Evolutionary conservation across 768 basidiomycete species (phyloP).

Genomic region (Hygrophorus russula): DNA sequence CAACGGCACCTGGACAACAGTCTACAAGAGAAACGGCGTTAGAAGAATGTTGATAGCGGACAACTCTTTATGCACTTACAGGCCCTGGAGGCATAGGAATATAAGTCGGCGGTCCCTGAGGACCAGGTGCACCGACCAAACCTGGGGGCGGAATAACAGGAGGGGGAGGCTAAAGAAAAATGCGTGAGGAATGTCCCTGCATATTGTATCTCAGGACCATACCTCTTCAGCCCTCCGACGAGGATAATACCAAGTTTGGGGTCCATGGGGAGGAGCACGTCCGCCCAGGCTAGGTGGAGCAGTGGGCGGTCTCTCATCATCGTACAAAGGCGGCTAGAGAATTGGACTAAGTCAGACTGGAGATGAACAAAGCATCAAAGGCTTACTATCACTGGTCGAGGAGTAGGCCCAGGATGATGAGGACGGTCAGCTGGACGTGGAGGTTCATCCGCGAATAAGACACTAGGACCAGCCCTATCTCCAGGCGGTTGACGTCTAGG

Average conservation of each 20-base stretch:
- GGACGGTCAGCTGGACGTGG: slow-evolving; percentile 13
- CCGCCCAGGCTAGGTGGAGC: slow-evolving; percentile 17
- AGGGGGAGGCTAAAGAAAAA: slow-evolving; percentile 2
- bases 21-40: slow-evolving; percentile 22
- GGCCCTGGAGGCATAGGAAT: slow-evolving; percentile 41
- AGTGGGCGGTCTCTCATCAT: slow-evolving; percentile 14
- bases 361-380: neutral
- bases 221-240: neutral
- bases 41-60: slow-evolving; percentile 1
- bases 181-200: neutral
- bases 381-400: neutral
- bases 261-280: neutral
- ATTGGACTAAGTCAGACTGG: neutral
- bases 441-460: too few species aligned
- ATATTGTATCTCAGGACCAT: too few species aligned
- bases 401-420: slow-evolving; percentile 15
- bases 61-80: slow-evolving; percentile 23
- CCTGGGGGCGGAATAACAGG: slow-evolving; percentile 15
- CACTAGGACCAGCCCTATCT: neutral
- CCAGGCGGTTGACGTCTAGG: neutral
- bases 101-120: slow-evolving; percentile 20
- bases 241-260: slow-evolving; percentile 22
- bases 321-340: slow-evolving; percentile 4
- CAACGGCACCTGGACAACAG: slow-evolving; percentile 50
- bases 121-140: slow-evolving; percentile 15